Evolutionary conservation across 768 basidiomycete genomes (phyloP), one percentile per base, ranked within the genome.

Genomic region (Austroboletus eburneus): DNA sequence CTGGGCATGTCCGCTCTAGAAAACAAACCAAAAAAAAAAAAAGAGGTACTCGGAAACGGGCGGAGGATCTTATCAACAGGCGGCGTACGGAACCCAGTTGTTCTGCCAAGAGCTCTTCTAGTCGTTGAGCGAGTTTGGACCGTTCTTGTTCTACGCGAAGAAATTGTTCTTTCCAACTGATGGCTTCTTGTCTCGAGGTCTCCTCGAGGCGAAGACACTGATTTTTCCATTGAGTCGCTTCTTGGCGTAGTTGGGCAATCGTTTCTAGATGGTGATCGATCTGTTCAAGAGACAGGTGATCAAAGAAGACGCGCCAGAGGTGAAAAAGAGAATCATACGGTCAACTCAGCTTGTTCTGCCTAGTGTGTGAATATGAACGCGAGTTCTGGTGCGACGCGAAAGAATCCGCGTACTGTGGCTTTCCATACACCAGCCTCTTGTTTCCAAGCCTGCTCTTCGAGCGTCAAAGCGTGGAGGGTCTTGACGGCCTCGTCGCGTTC

Each of bases 81-180:
- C 39, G 20, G 67, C 76, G 40, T 48, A 79, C 79, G 44, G 69
- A 69, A 22, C 43, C 14, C 20, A 73, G 59, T 35, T 71, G 71
- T 42, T 79, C 79, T 5, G 75, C 63, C 9, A 82, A 61, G 2
- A 85, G 72, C 44, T 84, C 81, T 37, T 83, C 80, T 9, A 83
- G 60, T 34, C 79, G 72, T 5, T 74, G 73, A 8, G 79, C 70
- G 12, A 87, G 72, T 5, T 72, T 71, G 24, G 73, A 76, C 45
- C 85, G 75, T 46, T 87, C 84, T 45, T 81, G 73, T 50, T 89
- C 85, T 37, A 86, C 83, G 14, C 85, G 79, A 30, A 82, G 68
- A 61, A 86, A 88, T 55, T 87, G 85, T 18, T 86, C 85, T 62
- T 88, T 87, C 87, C 87, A 89, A 55, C 83, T 83, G 43, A 72